These are phyloP conservation scores for Suillus clintonianus DNA, from an alignment of 768 basidiomycete genomes.

Conservation along the genomic window DNA sequence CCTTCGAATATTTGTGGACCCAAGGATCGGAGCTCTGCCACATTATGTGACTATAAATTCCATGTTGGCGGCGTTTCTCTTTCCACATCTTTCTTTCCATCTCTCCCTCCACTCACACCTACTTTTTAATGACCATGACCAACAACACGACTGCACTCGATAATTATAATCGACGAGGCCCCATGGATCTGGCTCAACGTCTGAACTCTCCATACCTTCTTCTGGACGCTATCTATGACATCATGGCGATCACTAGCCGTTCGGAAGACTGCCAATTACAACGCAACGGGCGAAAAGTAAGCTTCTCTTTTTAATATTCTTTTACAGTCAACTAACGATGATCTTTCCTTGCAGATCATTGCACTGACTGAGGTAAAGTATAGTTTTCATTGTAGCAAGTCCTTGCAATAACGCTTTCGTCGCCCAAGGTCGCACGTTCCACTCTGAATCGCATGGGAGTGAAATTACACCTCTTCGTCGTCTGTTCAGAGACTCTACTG, in stretches of 20 bases:
- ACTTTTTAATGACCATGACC: neutral
- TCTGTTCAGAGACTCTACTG: conserved; percentile 41
- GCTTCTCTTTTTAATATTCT: neutral
- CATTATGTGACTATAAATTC: conserved; percentile 21
- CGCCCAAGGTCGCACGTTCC: conserved; percentile 44
- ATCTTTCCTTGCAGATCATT: conserved; percentile 40
- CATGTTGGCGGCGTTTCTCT: conserved; percentile 8
- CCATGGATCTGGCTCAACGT: conserved; percentile 28
- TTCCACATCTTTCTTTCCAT: conserved; percentile 9
- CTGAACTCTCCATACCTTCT: conserved; percentile 32
- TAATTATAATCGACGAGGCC: conserved; percentile 26
- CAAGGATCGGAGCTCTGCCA: conserved; percentile 17
- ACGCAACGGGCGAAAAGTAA: conserved; percentile 31
- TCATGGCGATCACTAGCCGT: conserved; percentile 15
- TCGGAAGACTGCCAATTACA: conserved; percentile 21
- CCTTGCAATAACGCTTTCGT: neutral
- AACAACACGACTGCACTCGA: conserved; percentile 14
- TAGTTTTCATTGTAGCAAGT: neutral
- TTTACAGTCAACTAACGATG: conserved; percentile 8
- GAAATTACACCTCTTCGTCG: conserved; percentile 46
- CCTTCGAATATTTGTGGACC: neutral
- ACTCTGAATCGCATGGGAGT: conserved; percentile 46
- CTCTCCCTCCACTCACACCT: neutral
- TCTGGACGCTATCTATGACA: conserved; percentile 27
- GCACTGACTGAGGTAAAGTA: conserved; percentile 52